Percentiles rank a stretch among this genome's conserved stretches.
phyloP scores from a whole-genome alignment of 805 yeast species.

The Metschnikowia chrysomelidarum region DNA sequence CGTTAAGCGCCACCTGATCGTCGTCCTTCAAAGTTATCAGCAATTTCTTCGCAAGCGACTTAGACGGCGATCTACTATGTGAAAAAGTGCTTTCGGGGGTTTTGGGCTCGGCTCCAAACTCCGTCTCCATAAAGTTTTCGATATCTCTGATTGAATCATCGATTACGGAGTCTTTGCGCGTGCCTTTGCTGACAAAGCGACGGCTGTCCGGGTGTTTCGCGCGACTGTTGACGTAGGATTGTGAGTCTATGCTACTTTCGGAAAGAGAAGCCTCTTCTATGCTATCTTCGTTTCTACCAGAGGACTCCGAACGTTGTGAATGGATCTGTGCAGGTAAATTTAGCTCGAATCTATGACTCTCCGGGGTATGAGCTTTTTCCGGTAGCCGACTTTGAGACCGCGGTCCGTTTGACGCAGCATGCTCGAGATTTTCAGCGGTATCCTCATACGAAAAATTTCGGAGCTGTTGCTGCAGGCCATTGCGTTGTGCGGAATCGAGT shows the following conservation, averaged over 20 bases:
- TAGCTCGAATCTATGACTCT: constrained; percentile 11
- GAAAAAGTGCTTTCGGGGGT: constrained; percentile 4
- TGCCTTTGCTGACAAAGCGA: constrained; percentile 1
- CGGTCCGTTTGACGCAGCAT: constrained; percentile 27
- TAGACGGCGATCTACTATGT: constrained; percentile 7
- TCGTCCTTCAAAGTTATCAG: constrained; percentile 4
- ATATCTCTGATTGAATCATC: constrained; percentile 41
- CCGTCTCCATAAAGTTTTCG: constrained; percentile 38
- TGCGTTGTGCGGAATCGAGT: constrained; percentile 25
- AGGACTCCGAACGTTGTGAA: neutral
- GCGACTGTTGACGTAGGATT: neutral
- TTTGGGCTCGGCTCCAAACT: constrained; percentile 19
- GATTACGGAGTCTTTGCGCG: constrained; percentile 18
- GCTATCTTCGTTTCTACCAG: constrained; percentile 2
- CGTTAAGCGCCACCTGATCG: neutral
- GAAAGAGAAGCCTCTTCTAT: constrained; percentile 11
- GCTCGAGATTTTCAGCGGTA: constrained; percentile 26
- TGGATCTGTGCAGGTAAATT: constrained; percentile 9
- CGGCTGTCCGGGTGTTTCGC: neutral
- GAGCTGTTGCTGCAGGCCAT: constrained; percentile 25
- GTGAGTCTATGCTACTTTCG: constrained; percentile 6
- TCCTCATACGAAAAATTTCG: constrained; percentile 21
- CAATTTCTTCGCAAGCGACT: constrained; percentile 2
- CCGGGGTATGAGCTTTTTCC: constrained; percentile 3
- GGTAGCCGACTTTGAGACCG: constrained; percentile 24